These are phyloP conservation scores for Simmondsia chinensis DNA, from an alignment of 148 eudicot genomes.

Conservation along the genomic window DNA sequence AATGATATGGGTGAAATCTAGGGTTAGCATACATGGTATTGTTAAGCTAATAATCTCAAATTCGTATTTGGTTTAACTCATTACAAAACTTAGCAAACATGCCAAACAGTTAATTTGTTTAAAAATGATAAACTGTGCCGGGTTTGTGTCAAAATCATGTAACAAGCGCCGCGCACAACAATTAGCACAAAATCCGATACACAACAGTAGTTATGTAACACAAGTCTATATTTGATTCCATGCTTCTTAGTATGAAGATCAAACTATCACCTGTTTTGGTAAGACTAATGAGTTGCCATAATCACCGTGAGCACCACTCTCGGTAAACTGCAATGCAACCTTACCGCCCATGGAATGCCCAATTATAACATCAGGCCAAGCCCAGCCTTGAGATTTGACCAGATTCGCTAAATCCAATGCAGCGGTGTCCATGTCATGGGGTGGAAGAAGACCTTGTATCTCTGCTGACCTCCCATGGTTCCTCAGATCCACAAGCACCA, in stretches of 20 bases:
- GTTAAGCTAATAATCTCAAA: too few relatives aligned
- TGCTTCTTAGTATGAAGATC: background rate
- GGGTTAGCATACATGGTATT: too few relatives aligned
- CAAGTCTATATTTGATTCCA: background rate
- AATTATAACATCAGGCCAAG: conserved; percentile 83
- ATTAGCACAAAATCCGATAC: too few relatives aligned
- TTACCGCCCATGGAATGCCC: conserved; percentile 99
- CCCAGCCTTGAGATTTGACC: conserved; percentile 72
- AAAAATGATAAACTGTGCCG: too few relatives aligned
- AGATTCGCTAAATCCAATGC: conserved; percentile 83
- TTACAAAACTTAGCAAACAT: too few relatives aligned
- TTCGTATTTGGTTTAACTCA: too few relatives aligned
- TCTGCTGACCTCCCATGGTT: conserved; percentile 87
- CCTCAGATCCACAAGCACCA: conserved; percentile 83
- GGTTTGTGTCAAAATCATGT: too few relatives aligned
- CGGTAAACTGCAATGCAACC: conserved; percentile 75
- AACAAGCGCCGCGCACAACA: too few relatives aligned
- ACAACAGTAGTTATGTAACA: background rate
- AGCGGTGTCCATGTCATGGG: conserved; percentile 74
- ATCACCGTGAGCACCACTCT: conserved; percentile 56
- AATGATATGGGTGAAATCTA: too few relatives aligned
- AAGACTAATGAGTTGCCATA: conserved; percentile 48
- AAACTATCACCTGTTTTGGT: conserved; percentile 71
- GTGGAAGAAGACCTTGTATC: conserved; percentile 44
- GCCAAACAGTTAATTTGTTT: too few relatives aligned